Evolutionary conservation across 768 basidiomycete genomes (phyloP), one percentile per base, ranked within the genome.

Genomic region (Trametopsis cervina): DNA sequence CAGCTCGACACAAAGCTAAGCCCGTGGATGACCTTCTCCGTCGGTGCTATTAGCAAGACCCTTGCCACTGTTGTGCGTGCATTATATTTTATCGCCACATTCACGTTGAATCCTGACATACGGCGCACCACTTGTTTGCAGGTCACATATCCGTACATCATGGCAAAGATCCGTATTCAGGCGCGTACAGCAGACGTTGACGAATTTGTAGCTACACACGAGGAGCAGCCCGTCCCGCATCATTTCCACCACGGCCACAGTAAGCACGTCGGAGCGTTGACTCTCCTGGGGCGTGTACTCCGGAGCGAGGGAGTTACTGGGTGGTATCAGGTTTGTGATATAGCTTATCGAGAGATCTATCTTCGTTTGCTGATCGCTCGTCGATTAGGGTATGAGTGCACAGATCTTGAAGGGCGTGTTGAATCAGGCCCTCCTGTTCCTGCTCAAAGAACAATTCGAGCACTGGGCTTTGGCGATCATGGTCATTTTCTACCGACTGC

Each of bases 361-460:
- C n/a, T n/a, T n/a, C n/a, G n/a, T 35, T n/a, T 18, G 35, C 22
- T 26, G 46, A 42, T 43, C 46, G n/a, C 37, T 37, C 12, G 36
- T 12, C 33, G 36, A 51, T 40, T 65, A 94, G 85, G 96, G 96
- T 10, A 94, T 99, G 88, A 76, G 85, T 55, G 94, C 96, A 0
- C 96, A 99, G 65, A 93, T 98, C 49, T 76, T 81, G 43, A 99
- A 99, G 65, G 96, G 95, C 0, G 94, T 97, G 11, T 68, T 99
- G 12, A 89, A 91, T 6, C 96, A 99, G 65, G 95, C 93, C 2
- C 73, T 99, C 54, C 69, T 98, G 45, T 99, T 99, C 73, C 86
- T 95, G 71, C 89, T 92, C 54, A 99, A 99, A 68, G 95, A 97
- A 60, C 89, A 93, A 60, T 94, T 99, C 58, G 96, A 99, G 63